phyloP scores from a whole-genome alignment of 108 stramenopile genomes.

The Fistulifera solaris region DNA sequence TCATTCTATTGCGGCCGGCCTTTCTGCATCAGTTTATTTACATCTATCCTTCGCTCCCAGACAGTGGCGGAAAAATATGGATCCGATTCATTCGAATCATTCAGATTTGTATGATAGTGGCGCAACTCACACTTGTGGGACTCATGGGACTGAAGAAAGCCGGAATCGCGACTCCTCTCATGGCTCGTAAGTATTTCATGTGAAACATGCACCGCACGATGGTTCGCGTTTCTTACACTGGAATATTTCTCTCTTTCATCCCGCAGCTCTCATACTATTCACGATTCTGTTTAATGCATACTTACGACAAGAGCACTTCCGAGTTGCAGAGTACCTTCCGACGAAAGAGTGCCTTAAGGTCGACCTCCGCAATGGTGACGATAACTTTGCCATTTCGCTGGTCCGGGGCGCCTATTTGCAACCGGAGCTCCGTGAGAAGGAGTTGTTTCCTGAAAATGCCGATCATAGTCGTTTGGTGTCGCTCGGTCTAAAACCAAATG shows the following conservation, averaged over 20 bases:
- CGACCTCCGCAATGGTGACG: background rate
- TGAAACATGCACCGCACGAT: too few species aligned
- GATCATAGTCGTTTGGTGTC: too few species aligned
- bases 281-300: slow-evolving; percentile 52
- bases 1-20: slow-evolving; percentile 32
- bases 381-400: too few species aligned
- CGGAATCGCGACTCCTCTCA: slow-evolving; percentile 12
- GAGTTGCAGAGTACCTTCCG: slow-evolving; percentile 35
- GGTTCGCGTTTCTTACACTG: too few species aligned
- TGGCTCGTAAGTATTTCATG: slow-evolving; percentile 7
- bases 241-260: too few species aligned
- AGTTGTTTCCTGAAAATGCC: slow-evolving; percentile 34
- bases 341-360: slow-evolving; percentile 21
- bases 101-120: slow-evolving; percentile 31
- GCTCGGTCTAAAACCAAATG: too few species aligned
- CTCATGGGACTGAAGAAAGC: slow-evolving; percentile 23
- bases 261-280: background rate
- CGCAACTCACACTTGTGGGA: slow-evolving; percentile 31
- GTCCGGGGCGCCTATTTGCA: slow-evolving; percentile 10
- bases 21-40: slow-evolving; percentile 62
- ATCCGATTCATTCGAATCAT: slow-evolving; percentile 19
- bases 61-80: slow-evolving; percentile 60
- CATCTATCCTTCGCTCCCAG: slow-evolving; percentile 50
- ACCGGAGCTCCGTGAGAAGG: slow-evolving; percentile 42
- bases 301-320: slow-evolving; percentile 47